Conservation (phyloP, 768 basidiomycete species). For the Russula ochroleuca region DNA sequence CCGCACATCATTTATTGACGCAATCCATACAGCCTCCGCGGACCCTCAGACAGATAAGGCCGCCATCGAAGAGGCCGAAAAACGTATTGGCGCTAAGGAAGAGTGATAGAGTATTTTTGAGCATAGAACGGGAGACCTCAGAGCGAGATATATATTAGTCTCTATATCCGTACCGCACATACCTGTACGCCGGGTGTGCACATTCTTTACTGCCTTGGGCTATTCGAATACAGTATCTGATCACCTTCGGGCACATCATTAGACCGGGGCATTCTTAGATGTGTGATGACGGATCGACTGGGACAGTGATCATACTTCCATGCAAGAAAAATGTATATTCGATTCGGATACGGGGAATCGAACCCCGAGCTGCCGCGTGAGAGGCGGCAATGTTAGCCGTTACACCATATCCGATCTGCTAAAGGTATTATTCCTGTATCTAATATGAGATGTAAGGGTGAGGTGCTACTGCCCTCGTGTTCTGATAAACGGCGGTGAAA, state of each 20-base stretch:
- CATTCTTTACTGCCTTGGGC: not conserved
- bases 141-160: constrained; percentile 20
- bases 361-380: constrained; percentile 43
- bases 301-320: not conserved
- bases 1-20: constrained; percentile 8
- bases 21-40: constrained; percentile 39
- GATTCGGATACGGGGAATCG: constrained; percentile 41
- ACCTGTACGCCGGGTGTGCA: constrained; percentile 5
- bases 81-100: constrained; percentile 75
- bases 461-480: too few species aligned
- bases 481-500: too few species aligned
- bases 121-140: not conserved
- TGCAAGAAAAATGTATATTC: not conserved
- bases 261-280: not conserved
- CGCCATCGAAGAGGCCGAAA: constrained; percentile 84
- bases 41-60: constrained; percentile 85
- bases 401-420: constrained; percentile 37
- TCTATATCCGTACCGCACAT: constrained; percentile 14
- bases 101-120: constrained; percentile 13
- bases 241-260: not conserved
- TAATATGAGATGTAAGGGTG: too few species aligned
- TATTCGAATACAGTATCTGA: constrained; percentile 1
- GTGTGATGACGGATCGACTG: not conserved
- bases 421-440: not conserved
- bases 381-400: constrained; percentile 40